Evolutionary conservation across 139 green algal species (phyloP).

Genomic region (Trebouxia sp.): DNA sequence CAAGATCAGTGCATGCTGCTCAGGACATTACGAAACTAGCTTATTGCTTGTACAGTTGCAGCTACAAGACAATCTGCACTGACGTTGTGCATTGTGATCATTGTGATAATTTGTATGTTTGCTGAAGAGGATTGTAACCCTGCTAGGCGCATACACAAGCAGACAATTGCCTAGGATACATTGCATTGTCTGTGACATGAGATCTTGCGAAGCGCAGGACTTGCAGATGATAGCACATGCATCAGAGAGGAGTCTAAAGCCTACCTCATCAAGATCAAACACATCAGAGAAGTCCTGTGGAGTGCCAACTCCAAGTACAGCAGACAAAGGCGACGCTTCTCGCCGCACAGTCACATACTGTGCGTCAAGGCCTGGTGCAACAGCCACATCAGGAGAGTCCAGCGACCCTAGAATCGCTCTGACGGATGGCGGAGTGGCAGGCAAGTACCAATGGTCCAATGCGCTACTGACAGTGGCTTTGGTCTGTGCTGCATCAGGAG

Average conservation of each 20-base stretch:
- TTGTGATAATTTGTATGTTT: too few relatives aligned
- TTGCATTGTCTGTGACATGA: background rate
- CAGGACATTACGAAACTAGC: background rate
- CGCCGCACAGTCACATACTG: background rate
- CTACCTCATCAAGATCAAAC: slow-evolving; percentile 8
- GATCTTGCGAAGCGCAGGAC: background rate
- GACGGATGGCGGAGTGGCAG: background rate
- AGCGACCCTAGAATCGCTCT: background rate
- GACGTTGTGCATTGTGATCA: background rate
- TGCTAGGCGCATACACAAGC: background rate
- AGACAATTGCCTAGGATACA: background rate
- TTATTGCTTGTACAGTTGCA: background rate
- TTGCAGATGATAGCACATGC: background rate
- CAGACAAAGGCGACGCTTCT: background rate
- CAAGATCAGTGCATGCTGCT: background rate
- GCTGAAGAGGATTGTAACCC: too few relatives aligned
- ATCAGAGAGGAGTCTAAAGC: background rate
- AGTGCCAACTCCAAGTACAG: background rate
- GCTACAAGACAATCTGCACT: background rate
- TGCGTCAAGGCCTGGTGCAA: background rate
- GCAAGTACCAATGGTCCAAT: background rate
- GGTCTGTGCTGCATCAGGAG: background rate
- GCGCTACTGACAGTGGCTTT: background rate
- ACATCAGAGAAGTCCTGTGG: slow-evolving; percentile 28
- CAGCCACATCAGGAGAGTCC: background rate